These are phyloP conservation scores for Trametes sanguinea DNA, from an alignment of 768 basidiomycete species.

Conservation along the genomic window DNA sequence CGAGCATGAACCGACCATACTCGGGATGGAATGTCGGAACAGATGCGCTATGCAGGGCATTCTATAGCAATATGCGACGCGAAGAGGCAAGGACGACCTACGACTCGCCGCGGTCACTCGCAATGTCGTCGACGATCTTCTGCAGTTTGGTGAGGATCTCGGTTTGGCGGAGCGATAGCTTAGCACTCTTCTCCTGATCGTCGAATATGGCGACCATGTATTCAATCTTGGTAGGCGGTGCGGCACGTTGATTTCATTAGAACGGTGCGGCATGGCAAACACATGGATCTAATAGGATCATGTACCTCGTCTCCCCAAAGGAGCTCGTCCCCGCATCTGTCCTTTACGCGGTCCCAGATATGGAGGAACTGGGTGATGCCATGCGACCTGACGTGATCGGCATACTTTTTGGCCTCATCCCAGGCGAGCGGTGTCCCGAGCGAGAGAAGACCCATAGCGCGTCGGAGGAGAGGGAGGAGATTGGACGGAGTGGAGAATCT, in stretches of 20 bases:
- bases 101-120: constrained; percentile 59
- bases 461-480: background rate
- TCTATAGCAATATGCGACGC: background rate
- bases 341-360: constrained; percentile 91
- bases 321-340: constrained; percentile 85
- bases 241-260: constrained; percentile 19
- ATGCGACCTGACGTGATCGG: constrained; percentile 87
- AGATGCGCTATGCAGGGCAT: constrained; percentile 48
- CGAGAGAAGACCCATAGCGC: constrained; percentile 84
- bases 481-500: background rate
- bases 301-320: constrained; percentile 98
- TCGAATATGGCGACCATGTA: constrained; percentile 94
- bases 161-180: constrained; percentile 90
- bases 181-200: constrained; percentile 74
- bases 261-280: constrained; percentile 4
- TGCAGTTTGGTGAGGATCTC: constrained; percentile 86
- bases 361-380: constrained; percentile 95
- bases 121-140: constrained; percentile 66
- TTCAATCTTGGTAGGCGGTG: constrained; percentile 67
- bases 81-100: constrained; percentile 37
- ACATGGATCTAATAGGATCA: background rate
- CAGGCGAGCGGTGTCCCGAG: constrained; percentile 92
- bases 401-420: constrained; percentile 85
- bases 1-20: constrained; percentile 98
- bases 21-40: constrained; percentile 96